phyloP scores from a whole-genome alignment of 2,329 filamentous ascomycete species.

The Ophiostoma fasciatum region DNA sequence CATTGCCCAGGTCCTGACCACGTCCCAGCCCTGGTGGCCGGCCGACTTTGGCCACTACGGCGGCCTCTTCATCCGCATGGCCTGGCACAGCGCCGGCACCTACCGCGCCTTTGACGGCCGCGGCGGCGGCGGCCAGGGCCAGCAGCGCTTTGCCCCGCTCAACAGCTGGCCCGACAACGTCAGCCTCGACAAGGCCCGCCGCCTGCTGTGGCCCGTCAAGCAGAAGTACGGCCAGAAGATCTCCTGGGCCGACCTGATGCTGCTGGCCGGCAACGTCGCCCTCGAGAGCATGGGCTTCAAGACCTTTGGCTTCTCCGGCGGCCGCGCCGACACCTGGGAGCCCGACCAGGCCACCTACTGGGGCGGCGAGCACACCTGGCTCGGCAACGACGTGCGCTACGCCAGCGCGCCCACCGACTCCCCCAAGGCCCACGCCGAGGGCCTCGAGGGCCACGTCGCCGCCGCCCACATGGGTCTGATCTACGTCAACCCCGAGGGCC shows the following conservation, averaged over 20 bases:
- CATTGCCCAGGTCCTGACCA: constrained; percentile 54
- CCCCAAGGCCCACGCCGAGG: constrained; percentile 31
- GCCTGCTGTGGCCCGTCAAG: constrained; percentile 68
- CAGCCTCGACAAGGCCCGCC: constrained; percentile 65
- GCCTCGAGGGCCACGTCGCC: constrained; percentile 53
- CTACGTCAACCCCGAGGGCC: constrained; percentile 70
- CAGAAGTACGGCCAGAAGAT: constrained; percentile 75
- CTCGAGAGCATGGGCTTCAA: constrained; percentile 64
- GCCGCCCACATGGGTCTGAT: constrained; percentile 64
- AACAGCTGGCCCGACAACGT: constrained; percentile 76
- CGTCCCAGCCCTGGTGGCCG: constrained; percentile 70
- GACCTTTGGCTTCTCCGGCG: constrained; percentile 59
- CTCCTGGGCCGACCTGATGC: constrained; percentile 61
- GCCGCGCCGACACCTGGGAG: constrained; percentile 59
- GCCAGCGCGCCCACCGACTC: constrained; percentile 27
- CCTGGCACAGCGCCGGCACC: constrained; percentile 68
- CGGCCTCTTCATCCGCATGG: constrained; percentile 66
- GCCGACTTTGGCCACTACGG: constrained; percentile 73
- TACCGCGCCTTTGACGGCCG: constrained; percentile 64
- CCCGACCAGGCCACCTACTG: constrained; percentile 65
- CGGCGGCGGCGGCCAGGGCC: constrained; percentile 57
- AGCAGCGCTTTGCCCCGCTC: constrained; percentile 67
- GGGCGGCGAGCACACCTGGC: constrained; percentile 60
- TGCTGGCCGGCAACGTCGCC: constrained; percentile 62
- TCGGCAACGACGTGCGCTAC: constrained; percentile 62